Evolutionary conservation across 176 grass and related monocot species (phyloP).

Genomic region (Areca catechu): DNA sequence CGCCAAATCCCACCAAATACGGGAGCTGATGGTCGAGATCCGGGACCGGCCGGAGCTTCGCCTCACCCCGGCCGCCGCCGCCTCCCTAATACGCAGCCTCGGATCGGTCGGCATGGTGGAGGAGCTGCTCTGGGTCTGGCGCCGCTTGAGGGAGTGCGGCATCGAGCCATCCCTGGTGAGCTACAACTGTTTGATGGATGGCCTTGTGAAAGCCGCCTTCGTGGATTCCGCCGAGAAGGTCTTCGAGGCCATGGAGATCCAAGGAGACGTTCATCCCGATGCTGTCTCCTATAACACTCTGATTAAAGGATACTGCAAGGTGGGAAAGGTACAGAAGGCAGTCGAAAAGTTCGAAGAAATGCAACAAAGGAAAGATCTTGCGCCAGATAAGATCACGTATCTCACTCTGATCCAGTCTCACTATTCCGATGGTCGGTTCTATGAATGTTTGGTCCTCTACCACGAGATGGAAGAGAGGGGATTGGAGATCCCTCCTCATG

Average conservation of each 20-base stretch:
- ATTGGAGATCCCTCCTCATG: conserved; percentile 68
- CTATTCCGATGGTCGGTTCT: conserved; percentile 41
- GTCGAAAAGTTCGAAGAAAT: conserved; percentile 36
- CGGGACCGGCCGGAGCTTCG: conserved; percentile 27
- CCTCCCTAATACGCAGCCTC: conserved; percentile 56
- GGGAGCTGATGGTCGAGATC: conserved; percentile 45
- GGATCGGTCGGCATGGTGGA: conserved; percentile 54
- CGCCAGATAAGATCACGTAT: conserved; percentile 69
- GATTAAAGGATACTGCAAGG: conserved; percentile 69
- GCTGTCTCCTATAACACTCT: conserved; percentile 71
- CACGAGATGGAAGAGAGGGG: conserved; percentile 78
- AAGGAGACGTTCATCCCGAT: conserved; percentile 28
- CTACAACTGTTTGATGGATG: conserved; percentile 87
- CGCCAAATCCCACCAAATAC: neutral
- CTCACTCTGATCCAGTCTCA: conserved; percentile 68
- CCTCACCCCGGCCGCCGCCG: conserved; percentile 25
- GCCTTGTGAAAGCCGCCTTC: conserved; percentile 55
- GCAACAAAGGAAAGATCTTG: conserved; percentile 24
- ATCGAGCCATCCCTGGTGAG: conserved; percentile 59
- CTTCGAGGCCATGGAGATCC: conserved; percentile 70
- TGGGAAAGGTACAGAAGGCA: conserved; percentile 38
- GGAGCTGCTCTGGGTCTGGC: conserved; percentile 65
- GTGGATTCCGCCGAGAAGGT: conserved; percentile 70
- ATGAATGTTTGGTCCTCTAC: conserved; percentile 42
- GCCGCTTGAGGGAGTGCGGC: conserved; percentile 39